These are phyloP conservation scores for Conticribra guillardii DNA, from an alignment of 108 stramenopile genomes.

Conservation along the genomic window DNA sequence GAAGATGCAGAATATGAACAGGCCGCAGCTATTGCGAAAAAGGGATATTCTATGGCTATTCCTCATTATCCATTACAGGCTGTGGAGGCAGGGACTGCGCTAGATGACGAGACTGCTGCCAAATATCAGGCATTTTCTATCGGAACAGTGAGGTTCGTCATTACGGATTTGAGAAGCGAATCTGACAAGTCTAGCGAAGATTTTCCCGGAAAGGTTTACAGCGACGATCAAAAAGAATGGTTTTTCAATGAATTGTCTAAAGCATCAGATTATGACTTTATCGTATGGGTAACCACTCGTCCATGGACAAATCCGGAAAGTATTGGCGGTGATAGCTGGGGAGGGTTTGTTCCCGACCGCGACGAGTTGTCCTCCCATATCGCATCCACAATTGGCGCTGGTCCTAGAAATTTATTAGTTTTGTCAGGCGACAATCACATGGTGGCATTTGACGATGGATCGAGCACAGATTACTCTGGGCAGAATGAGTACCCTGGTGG, in stretches of 20 bases:
- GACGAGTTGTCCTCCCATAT: constrained; percentile 42
- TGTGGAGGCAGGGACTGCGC: constrained; percentile 7
- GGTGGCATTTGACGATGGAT: constrained; percentile 69
- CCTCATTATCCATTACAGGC: constrained; percentile 47
- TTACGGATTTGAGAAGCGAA: constrained; percentile 63
- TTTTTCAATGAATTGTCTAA: constrained; percentile 46
- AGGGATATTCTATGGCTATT: constrained; percentile 43
- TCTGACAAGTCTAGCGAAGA: constrained; percentile 21
- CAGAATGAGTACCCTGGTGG: constrained; percentile 33
- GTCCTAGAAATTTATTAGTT: constrained; percentile 54
- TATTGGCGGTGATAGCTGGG: constrained; percentile 52
- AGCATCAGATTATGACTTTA: constrained; percentile 62
- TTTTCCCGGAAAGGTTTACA: constrained; percentile 42
- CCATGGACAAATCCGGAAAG: constrained; percentile 60
- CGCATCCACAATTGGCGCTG: constrained; percentile 48
- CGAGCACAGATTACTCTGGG: constrained; percentile 55
- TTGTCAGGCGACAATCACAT: constrained; percentile 61
- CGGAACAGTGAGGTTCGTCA: constrained; percentile 64
- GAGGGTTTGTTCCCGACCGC: constrained; percentile 41
- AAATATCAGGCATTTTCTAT: constrained; percentile 68
- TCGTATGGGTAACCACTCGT: constrained; percentile 55
- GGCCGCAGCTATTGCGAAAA: constrained; percentile 34
- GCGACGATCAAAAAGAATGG: constrained; percentile 54
- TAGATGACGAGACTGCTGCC: constrained; percentile 20
- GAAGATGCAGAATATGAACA: constrained; percentile 32